Evolutionary conservation across 2,329 filamentous ascomycete genomes (phyloP).

Genomic region (Arthroderma sp.): DNA sequence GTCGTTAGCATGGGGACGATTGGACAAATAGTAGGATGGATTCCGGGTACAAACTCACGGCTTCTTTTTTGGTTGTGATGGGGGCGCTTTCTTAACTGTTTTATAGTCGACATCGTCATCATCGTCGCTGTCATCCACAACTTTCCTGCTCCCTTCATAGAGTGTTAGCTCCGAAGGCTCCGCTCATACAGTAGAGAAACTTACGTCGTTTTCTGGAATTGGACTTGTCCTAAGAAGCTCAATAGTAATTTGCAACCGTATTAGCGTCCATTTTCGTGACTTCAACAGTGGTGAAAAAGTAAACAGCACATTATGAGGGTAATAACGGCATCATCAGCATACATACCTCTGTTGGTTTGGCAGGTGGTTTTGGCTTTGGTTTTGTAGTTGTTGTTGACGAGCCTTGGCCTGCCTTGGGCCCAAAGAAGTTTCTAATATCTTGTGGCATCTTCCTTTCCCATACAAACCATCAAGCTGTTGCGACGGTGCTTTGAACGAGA

Average conservation of each 20-base stretch:
- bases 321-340: not conserved
- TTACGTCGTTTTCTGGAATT: constrained; percentile 24
- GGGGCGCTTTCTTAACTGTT: constrained; percentile 21
- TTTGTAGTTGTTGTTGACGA: constrained; percentile 37
- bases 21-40: not conserved
- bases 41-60: constrained; percentile 30
- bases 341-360: constrained; percentile 29
- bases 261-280: too few species aligned
- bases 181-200: constrained; percentile 3
- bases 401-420: constrained; percentile 53
- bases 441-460: constrained; percentile 47
- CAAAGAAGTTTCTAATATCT: constrained; percentile 87
- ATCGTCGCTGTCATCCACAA: constrained; percentile 70
- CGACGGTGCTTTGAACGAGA: too few species aligned
- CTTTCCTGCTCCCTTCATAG: constrained; percentile 43
- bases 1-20: not conserved
- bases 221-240: constrained; percentile 15
- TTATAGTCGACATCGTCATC: constrained; percentile 54
- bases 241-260: too few species aligned
- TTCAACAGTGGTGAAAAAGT: constrained; percentile 2
- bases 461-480: too few species aligned
- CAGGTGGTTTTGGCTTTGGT: constrained; percentile 28
- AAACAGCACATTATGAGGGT: constrained; percentile 3
- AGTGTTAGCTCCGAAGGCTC: constrained; percentile 3
- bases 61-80: constrained; percentile 28